Evolutionary conservation across 805 yeast species (phyloP), one percentile per base, ranked within the genome.

Genomic region (Lipomyces sp.): DNA sequence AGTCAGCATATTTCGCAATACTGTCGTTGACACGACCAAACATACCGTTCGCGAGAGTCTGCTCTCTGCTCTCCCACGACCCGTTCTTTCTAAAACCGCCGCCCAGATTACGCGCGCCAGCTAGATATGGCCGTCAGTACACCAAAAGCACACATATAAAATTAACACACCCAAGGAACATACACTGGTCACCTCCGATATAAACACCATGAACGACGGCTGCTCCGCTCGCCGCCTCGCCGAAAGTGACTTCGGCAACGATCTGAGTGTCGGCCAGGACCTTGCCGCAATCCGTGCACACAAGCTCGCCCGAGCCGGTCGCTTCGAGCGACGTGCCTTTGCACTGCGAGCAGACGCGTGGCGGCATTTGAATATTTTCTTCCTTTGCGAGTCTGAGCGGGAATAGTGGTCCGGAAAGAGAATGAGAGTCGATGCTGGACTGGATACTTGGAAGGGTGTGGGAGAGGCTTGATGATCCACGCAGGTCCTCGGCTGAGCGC

Each of bases 121-220:
- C 58, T 53, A 47, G 10, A 16, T 7, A 32, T 4, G 11, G 10
- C 13, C 2, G 35, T 40, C 34, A 50, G 47, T 21, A 45, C 11
- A 18, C 21, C 16, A 23, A 7, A 11, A 31, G 31, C 38, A 35
- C 16, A 11, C 18, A 22, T 34, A 14, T 24, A 26, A 24, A 31
- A 4, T 37, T 23, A 33, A 11, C 14, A 8, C 13, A 10, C n/a
- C n/a, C n/a, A 8, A 14, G 18, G 18, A n/a, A 57, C 60, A 22
- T 34, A 57, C 61, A 70, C 69, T 90, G 96, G 62, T 87, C 96
- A 0, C 88, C 84, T 39, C 88, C 87, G 32, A 93, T 84, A 74
- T 87, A 90, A 42, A 95, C 81, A 64, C 99, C 99, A 59, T 91
- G 95, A 1, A 93, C 96, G 44, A 86, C 81, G 32, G 98, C 96